phyloP scores from a whole-genome alignment of 768 basidiomycete species.

The Daedalea quercina region DNA sequence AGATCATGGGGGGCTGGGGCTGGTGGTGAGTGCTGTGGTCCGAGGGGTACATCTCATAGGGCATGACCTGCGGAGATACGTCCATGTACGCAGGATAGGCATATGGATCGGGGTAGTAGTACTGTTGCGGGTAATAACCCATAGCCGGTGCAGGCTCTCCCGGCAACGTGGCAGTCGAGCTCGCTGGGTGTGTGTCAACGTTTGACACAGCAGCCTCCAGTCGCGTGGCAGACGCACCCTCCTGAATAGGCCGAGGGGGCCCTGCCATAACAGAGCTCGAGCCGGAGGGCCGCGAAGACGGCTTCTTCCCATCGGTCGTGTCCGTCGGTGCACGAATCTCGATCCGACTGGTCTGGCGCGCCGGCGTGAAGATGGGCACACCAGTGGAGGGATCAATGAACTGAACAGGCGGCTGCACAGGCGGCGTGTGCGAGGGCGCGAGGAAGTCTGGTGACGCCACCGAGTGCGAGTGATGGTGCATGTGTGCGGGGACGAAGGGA shows the following conservation, averaged over 20 bases:
- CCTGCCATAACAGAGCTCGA: constrained; percentile 13
- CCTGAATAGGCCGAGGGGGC: constrained; percentile 11
- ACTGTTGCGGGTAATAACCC: constrained; percentile 56
- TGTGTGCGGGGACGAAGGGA: constrained; percentile 54
- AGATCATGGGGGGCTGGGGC: constrained; percentile 34
- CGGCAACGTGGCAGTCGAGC: constrained; percentile 24
- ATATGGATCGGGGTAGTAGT: constrained; percentile 70
- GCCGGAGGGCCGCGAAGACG: constrained; percentile 39
- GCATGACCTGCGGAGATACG: constrained; percentile 55
- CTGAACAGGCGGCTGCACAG: too few species aligned
- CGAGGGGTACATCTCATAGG: constrained; percentile 60
- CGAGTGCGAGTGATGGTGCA: constrained; percentile 48
- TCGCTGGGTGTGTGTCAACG: constrained; percentile 9
- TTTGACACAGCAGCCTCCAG: not conserved
- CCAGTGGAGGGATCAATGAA: constrained; percentile 64
- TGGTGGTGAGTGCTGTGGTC: constrained; percentile 40
- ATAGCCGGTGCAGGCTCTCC: constrained; percentile 29
- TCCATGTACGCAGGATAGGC: constrained; percentile 64
- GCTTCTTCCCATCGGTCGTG: constrained; percentile 23
- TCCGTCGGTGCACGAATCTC: constrained; percentile 64
- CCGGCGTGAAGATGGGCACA: constrained; percentile 66
- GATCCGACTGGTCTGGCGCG: constrained; percentile 63
- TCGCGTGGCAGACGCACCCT: not conserved
- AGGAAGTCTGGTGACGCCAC: constrained; percentile 59
- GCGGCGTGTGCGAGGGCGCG: constrained; percentile 53